A percentile compares a stretch with the other conserved stretches of the same genome.
These are phyloP conservation scores for Trichocladium antarcticum DNA, from an alignment of 495 filamentous ascomycete species.

Conservation along the genomic window DNA sequence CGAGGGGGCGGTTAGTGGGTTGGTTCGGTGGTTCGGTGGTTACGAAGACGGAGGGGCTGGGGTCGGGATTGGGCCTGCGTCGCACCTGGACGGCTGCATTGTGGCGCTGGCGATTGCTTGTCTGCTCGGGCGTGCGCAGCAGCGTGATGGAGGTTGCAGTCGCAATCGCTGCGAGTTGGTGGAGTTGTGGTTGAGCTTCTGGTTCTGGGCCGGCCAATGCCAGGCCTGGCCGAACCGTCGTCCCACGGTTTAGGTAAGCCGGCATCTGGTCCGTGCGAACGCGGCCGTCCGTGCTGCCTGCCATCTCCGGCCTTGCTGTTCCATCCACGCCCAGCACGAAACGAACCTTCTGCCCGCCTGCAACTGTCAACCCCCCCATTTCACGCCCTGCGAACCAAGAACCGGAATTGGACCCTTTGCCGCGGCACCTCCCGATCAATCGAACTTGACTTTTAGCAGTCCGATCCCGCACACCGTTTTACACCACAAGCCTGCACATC, in stretches of 20 bases:
- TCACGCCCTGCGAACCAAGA: background rate
- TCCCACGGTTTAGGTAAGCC: background rate
- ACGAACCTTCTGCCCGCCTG: conserved; percentile 4
- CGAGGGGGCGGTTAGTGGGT: background rate
- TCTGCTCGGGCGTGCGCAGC: conserved; percentile 16
- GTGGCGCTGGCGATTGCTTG: conserved; percentile 21
- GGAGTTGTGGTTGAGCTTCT: background rate
- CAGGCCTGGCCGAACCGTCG: too few relatives aligned
- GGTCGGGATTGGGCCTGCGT: background rate
- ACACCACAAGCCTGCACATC: background rate
- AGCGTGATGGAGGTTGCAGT: background rate
- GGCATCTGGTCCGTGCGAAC: conserved; percentile 2
- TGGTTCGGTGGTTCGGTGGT: background rate
- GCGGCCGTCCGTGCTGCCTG: background rate
- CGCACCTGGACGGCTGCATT: conserved; percentile 39
- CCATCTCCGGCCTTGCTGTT: conserved; percentile 5
- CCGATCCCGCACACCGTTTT: background rate
- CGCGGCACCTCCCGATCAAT: background rate
- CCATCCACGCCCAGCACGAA: background rate
- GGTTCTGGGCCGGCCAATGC: background rate
- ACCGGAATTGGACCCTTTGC: background rate
- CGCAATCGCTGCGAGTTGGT: background rate
- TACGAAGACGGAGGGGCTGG: background rate
- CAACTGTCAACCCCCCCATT: background rate
- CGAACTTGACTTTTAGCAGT: background rate